Conservation (phyloP, 2,329 filamentous ascomycete genomes). For the Aspergillus uvarum region DNA sequence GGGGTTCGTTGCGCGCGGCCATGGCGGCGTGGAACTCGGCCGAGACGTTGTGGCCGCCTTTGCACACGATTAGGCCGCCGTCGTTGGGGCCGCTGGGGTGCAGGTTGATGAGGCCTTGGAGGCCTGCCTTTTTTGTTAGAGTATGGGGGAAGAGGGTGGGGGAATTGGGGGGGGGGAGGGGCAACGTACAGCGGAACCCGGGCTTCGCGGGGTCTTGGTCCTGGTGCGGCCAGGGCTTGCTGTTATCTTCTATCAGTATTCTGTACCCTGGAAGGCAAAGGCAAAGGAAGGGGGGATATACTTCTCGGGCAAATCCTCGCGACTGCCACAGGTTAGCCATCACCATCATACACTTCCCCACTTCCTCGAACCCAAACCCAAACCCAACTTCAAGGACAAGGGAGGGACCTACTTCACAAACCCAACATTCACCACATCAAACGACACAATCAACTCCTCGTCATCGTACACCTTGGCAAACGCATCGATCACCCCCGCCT, state of each 20-base stretch:
- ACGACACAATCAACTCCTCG: slow-evolving; percentile 51
- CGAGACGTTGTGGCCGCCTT: slow-evolving; percentile 31
- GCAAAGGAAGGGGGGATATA: background rate
- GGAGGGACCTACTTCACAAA: slow-evolving; percentile 37
- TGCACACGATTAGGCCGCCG: slow-evolving; percentile 39
- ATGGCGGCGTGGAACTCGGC: slow-evolving; percentile 34
- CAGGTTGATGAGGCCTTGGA: slow-evolving; percentile 53
- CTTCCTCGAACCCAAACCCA: no score
- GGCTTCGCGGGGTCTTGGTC: slow-evolving; percentile 47
- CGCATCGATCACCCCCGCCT: slow-evolving; percentile 48
- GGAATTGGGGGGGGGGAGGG: background rate
- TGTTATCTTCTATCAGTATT: slow-evolving; percentile 12
- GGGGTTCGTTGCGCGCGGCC: slow-evolving; percentile 24
- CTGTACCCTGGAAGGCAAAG: no score
- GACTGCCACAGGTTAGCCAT: slow-evolving; percentile 4
- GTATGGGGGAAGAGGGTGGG: no score
- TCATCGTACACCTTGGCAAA: slow-evolving; percentile 51
- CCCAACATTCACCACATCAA: slow-evolving; percentile 50
- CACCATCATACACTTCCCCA: no score
- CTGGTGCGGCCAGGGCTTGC: slow-evolving; percentile 50
- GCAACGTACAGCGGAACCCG: slow-evolving; percentile 51
- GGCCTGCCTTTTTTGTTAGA: background rate
- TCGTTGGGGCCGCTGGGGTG: slow-evolving; percentile 38
- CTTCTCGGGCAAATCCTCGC: slow-evolving; percentile 17
- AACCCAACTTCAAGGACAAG: background rate